Evolutionary conservation across 2,329 filamentous ascomycete genomes (phyloP).

Genomic region (Fusarium haematococcum): DNA sequence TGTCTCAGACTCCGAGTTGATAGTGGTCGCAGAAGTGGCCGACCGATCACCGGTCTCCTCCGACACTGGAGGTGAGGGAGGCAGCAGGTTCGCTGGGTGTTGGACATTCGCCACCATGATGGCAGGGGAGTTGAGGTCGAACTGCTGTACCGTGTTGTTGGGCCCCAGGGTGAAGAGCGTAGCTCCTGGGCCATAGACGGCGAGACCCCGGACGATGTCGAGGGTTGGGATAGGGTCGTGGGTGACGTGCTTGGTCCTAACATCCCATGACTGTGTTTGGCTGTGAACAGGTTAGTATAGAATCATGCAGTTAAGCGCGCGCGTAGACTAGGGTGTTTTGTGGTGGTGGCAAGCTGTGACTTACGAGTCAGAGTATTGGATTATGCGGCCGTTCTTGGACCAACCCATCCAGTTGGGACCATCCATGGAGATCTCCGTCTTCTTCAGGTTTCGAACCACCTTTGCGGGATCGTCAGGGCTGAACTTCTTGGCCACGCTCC

Average conservation of each 20-base stretch:
- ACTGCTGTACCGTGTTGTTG: constrained; percentile 93
- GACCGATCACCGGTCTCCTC: constrained; percentile 73
- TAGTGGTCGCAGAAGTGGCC: constrained; percentile 59
- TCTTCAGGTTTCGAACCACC: constrained; percentile 87
- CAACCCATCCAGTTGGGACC: constrained; percentile 97
- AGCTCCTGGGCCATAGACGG: constrained; percentile 91
- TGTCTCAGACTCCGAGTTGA: constrained; percentile 65
- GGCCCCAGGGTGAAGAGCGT: constrained; percentile 90
- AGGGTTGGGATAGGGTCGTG: constrained; percentile 89
- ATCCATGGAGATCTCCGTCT: constrained; percentile 77
- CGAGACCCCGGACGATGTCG: constrained; percentile 82
- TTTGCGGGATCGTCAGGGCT: constrained; percentile 81
- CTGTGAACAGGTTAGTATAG: constrained; percentile 60
- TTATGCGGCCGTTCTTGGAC: constrained; percentile 97
- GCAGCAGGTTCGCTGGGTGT: constrained; percentile 81
- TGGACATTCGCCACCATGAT: constrained; percentile 88
- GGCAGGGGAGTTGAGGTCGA: constrained; percentile 87
- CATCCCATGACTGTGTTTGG: constrained; percentile 95
- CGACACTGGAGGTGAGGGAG: constrained; percentile 85
- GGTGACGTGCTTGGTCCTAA: constrained; percentile 96
- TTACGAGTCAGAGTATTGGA: constrained; percentile 92
- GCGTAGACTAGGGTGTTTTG: constrained; percentile 51
- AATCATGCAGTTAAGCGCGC: constrained; percentile 58
- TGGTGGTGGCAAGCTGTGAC: constrained; percentile 52
- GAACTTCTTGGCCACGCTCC: constrained; percentile 91